Conservation (phyloP, 2,329 filamentous ascomycete genomes). For the Trichoderma harzianum region DNA sequence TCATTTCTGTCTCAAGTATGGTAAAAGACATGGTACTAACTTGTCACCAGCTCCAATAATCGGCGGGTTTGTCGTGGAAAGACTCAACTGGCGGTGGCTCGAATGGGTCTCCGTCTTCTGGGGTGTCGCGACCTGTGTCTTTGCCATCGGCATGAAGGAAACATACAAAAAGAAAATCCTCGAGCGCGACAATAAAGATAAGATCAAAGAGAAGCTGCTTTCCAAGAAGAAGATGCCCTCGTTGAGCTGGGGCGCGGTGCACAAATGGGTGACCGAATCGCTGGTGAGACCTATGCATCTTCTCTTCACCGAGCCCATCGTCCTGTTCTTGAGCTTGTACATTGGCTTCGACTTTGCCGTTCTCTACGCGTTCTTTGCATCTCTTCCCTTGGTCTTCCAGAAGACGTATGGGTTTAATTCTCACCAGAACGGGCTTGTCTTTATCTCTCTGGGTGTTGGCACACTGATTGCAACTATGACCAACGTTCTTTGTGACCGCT, state of each 20-base stretch:
- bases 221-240: background rate
- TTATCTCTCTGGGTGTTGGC: conserved; percentile 20
- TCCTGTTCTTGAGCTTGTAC: conserved; percentile 38
- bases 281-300: conserved; percentile 21
- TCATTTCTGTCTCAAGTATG: background rate
- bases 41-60: conserved; percentile 17
- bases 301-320: conserved; percentile 34
- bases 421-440: conserved; percentile 19
- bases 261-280: conserved; percentile 6
- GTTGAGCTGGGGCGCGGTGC: background rate
- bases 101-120: conserved; percentile 24
- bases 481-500: conserved; percentile 17
- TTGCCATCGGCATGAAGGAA: background rate
- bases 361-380: conserved; percentile 53
- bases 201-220: background rate
- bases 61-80: conserved; percentile 18
- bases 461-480: conserved; percentile 14
- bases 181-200: background rate
- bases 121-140: conserved; percentile 2
- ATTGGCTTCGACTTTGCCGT: conserved; percentile 52
- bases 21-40: background rate
- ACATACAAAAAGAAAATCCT: conserved; percentile 10
- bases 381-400: conserved; percentile 20
- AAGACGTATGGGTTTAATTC: conserved; percentile 20
- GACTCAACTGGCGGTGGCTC: conserved; percentile 24